Evolutionary conservation across 345 rosid genomes (phyloP), one percentile per base, ranked within the genome.

Genomic region (Heritiera littoralis): DNA sequence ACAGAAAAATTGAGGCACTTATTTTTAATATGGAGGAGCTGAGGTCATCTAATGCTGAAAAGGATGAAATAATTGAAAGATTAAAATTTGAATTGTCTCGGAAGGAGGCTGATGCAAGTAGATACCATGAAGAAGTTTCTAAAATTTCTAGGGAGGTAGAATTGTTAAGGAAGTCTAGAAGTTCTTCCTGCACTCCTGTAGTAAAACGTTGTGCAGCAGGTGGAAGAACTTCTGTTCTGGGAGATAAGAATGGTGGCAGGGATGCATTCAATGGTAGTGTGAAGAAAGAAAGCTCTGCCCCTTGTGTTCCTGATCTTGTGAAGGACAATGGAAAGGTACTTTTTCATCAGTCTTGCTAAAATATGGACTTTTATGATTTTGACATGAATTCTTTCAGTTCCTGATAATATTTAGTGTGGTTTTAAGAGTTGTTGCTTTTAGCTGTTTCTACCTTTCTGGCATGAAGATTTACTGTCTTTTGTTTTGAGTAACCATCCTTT

Each of bases 1-100:
- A 90, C 70, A 75, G 84, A 56, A 92, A 92, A 75, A 80, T 94
- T 46, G 87, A 87, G 5, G 70, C 80, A 70, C 89, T 94, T 86
- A 67, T 92, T 68, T 85, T 88, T 78, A 80, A 64, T 17, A 81
- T 82, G 80, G 97, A 93, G 85, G 69, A 82, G 84, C 88, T 94
- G 77, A 92, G 88, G 74, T 80, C 89, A 45, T 87, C 88, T 58
- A 88, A 86, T 65, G 73, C 76, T 4, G 88, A 89, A 46, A 97
- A 94, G 85, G 94, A 94, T 86, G 87, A 83, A 79, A 71, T 56
- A 7, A 90, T 97, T 41, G 84, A 81, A 35, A 85, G 59, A 52
- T 78, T 97, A 77, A 86, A 81, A 80, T 75, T 80, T 60, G 84
- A 86, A 74, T 64, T 92, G 32, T 79, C 87, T 74, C 88, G 81